Evolutionary conservation across 768 basidiomycete genomes (phyloP).

Genomic region (Peribolospora kevripleyi): DNA sequence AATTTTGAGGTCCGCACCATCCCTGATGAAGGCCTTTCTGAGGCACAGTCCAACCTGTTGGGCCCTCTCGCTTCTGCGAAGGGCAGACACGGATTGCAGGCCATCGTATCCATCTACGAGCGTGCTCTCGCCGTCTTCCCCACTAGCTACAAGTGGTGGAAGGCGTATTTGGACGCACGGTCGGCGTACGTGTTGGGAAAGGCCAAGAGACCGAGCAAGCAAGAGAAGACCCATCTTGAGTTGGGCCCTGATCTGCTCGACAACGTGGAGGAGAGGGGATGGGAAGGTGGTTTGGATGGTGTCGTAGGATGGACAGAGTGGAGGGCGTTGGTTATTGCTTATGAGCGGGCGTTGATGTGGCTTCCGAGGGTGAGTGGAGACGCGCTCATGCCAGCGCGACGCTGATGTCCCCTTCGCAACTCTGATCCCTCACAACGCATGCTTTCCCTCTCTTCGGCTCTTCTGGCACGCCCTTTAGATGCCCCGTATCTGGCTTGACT

Average conservation of each 20-base stretch:
- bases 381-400: no score
- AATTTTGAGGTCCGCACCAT: conserved; percentile 5
- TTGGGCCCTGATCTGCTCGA: background rate
- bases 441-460: background rate
- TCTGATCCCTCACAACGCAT: background rate
- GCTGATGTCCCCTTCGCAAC: background rate
- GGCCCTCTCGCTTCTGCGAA: conserved; percentile 33
- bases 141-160: conserved; percentile 84
- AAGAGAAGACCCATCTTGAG: conserved; percentile 40
- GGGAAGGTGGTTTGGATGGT: conserved; percentile 65
- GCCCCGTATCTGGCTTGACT: conserved; percentile 82
- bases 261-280: conserved; percentile 28
- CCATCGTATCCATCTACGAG: conserved; percentile 79
- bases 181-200: conserved; percentile 65
- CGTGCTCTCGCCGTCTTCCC: conserved; percentile 69
- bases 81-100: conserved; percentile 52
- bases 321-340: conserved; percentile 61
- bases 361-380: conserved; percentile 45
- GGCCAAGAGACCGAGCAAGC: conserved; percentile 49
- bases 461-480: conserved; percentile 29
- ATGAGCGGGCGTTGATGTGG: conserved; percentile 88
- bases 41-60: conserved; percentile 21
- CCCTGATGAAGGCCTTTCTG: no score
- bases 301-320: conserved; percentile 92
- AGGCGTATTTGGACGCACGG: conserved; percentile 61